Conservation (phyloP, 805 yeast genomes). For the Suhomyces sp. region DNA sequence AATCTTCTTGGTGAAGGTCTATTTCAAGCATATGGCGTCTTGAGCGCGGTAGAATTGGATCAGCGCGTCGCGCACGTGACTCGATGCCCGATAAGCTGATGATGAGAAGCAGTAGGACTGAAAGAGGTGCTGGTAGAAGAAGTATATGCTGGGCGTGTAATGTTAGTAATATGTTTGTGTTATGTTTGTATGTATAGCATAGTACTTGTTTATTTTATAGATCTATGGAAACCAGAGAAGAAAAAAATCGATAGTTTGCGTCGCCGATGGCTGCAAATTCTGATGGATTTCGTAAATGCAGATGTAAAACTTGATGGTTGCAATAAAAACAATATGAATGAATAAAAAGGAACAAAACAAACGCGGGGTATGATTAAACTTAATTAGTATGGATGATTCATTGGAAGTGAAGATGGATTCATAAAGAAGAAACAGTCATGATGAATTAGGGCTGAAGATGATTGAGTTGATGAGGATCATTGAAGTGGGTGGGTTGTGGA, state of each 20-base stretch:
- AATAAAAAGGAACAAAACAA: neutral
- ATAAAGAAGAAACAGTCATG: neutral
- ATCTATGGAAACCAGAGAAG: neutral
- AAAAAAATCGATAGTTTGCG: neutral
- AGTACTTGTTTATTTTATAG: neutral
- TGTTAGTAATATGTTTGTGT: neutral
- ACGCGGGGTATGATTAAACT: slow-evolving; percentile 1
- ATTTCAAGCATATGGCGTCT: neutral
- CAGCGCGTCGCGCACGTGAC: neutral
- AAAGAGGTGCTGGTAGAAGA: neutral
- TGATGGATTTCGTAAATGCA: neutral
- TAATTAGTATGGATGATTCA: neutral
- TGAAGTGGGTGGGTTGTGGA: neutral
- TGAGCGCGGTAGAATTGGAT: neutral
- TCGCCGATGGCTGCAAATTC: neutral
- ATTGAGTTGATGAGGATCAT: too few species aligned
- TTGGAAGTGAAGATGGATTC: neutral
- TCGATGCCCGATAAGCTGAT: neutral
- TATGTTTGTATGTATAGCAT: neutral
- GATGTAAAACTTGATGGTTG: neutral
- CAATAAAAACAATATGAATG: neutral
- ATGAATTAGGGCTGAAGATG: neutral
- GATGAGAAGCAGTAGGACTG: neutral
- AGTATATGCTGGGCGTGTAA: too few species aligned
- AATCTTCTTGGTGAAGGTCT: neutral